A percentile compares a stretch with the other conserved stretches of the same genome.
phyloP scores from a whole-genome alignment of 2,329 filamentous ascomycete species.

The Amylocarpus encephaloides region DNA sequence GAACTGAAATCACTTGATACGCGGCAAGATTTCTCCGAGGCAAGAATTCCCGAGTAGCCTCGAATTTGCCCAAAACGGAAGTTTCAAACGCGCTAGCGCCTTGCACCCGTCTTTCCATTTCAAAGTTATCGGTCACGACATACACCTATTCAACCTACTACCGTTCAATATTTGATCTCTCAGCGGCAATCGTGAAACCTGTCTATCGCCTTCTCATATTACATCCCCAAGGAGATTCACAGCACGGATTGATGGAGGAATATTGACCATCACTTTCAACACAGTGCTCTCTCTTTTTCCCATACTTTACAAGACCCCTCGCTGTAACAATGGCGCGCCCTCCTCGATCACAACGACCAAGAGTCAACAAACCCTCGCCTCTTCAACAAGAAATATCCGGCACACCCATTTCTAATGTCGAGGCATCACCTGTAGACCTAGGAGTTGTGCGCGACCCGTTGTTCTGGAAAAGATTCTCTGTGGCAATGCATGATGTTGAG shows the following conservation, averaged over 20 bases:
- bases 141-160: too few species aligned
- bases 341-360: slow-evolving; percentile 15
- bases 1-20: not conserved
- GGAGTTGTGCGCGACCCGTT: slow-evolving; percentile 29
- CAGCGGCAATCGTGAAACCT: not conserved
- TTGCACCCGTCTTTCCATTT: not conserved
- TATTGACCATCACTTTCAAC: not conserved
- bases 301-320: not conserved
- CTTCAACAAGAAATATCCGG: slow-evolving; percentile 28
- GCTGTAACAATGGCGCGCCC: slow-evolving; percentile 19
- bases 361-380: slow-evolving; percentile 26
- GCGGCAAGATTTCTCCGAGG: not conserved
- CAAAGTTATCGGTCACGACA: not conserved
- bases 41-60: not conserved
- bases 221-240: not conserved
- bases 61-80: not conserved
- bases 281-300: not conserved
- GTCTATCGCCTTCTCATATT: not conserved
- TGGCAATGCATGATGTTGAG: slow-evolving; percentile 27
- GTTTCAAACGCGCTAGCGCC: not conserved
- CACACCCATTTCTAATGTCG: slow-evolving; percentile 16
- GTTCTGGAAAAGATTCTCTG: slow-evolving; percentile 32
- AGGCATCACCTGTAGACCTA: slow-evolving; percentile 12
- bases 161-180: not conserved
- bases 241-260: not conserved